These are phyloP conservation scores for Talaromyces proteolyticus DNA, from an alignment of 495 filamentous ascomycete species.

Conservation along the genomic window DNA sequence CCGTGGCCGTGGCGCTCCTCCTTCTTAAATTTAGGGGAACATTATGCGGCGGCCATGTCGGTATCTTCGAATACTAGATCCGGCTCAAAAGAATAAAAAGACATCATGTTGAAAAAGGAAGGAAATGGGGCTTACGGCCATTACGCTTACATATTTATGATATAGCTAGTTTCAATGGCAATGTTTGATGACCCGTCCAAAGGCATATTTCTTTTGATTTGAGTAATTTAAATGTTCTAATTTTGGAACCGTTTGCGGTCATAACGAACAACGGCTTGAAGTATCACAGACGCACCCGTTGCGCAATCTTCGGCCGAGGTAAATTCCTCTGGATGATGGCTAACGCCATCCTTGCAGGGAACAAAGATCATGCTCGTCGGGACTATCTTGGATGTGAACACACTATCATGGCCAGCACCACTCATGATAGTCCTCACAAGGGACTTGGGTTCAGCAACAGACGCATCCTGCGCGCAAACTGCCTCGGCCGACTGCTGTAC, in stretches of 20 bases:
- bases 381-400: constrained; percentile 52
- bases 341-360: constrained; percentile 58
- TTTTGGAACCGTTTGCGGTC: constrained; percentile 40
- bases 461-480: constrained; percentile 35
- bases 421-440: constrained; percentile 46
- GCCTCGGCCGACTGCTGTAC: constrained; percentile 57
- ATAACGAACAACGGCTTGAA: constrained; percentile 55
- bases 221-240: neutral
- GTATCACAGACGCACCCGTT: constrained; percentile 55
- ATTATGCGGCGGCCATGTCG: neutral
- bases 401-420: constrained; percentile 59
- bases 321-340: constrained; percentile 60
- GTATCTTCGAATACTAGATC: no score
- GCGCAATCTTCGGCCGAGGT: constrained; percentile 56
- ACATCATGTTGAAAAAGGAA: neutral
- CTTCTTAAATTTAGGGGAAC: constrained; percentile 25
- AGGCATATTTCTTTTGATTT: constrained; percentile 5
- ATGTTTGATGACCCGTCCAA: constrained; percentile 24
- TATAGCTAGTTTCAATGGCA: constrained; percentile 30
- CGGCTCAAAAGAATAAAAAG: constrained; percentile 26
- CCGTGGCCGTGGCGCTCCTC: constrained; percentile 78
- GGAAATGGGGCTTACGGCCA: constrained; percentile 22
- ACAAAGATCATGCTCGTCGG: constrained; percentile 66
- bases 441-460: constrained; percentile 33
- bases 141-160: constrained; percentile 20